phyloP scores from a whole-genome alignment of 768 basidiomycete species.

The Punctularia strigosozonata region DNA sequence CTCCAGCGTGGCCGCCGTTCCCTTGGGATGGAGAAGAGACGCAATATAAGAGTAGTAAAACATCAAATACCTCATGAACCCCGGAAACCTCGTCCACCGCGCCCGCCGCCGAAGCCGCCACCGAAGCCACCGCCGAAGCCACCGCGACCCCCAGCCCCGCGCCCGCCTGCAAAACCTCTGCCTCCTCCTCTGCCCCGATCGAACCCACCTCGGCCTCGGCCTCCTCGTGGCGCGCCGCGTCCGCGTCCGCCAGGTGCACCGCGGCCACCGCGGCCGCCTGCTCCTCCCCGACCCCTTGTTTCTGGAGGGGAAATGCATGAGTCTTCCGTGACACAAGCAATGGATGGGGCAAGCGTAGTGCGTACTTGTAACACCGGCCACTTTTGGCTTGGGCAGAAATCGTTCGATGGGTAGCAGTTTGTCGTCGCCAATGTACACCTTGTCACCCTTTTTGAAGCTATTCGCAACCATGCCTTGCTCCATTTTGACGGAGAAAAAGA shows the following conservation, averaged over 20 bases:
- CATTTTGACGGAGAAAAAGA: conserved; percentile 98
- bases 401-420: conserved; percentile 93
- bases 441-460: conserved; percentile 96
- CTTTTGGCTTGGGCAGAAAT: conserved; percentile 94
- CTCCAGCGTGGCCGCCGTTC: too few relatives aligned
- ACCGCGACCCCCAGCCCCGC: conserved; percentile 31
- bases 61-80: conserved; percentile 26
- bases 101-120: conserved; percentile 28
- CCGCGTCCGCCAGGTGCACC: conserved; percentile 18
- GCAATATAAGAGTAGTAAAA: conserved; percentile 4
- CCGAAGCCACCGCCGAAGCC: conserved; percentile 36
- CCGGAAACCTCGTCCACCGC: conserved; percentile 32
- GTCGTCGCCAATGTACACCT: conserved; percentile 95
- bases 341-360: conserved; percentile 16
- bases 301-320: conserved; percentile 27
- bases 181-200: conserved; percentile 20
- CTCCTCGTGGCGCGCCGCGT: conserved; percentile 12
- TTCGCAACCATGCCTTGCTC: conserved; percentile 88
- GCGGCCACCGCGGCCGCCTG: conserved; percentile 16
- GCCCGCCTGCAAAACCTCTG: conserved; percentile 18
- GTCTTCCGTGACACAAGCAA: conserved; percentile 7
- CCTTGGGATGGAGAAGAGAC: conserved; percentile 4
- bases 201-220: conserved; percentile 17
- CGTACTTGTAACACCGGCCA: conserved; percentile 37
- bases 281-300: conserved; percentile 29